phyloP scores from a whole-genome alignment of 1,139 yeast species.

The Yamadazyma spencermartinsiae region DNA sequence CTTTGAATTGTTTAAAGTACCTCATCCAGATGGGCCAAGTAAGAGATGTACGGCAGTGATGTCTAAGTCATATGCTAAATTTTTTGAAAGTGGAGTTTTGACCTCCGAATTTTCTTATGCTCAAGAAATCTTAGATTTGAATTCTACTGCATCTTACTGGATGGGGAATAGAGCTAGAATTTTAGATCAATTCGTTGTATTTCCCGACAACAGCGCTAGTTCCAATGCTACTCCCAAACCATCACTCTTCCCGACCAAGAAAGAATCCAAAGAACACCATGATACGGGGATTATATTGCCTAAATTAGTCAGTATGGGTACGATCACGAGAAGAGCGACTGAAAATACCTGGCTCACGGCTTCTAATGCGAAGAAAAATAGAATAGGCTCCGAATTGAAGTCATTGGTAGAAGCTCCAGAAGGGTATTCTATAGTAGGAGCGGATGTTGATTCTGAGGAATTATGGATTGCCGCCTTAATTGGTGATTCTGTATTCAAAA shows the following conservation, averaged over 20 bases:
- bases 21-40: slow-evolving; percentile 84
- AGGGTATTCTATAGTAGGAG: slow-evolving; percentile 93
- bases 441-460: slow-evolving; percentile 98
- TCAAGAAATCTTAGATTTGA: slow-evolving; percentile 70
- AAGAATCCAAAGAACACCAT: slow-evolving; percentile 22
- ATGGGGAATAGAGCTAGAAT: slow-evolving; percentile 85
- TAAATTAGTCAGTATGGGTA: slow-evolving; percentile 87
- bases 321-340: slow-evolving; percentile 93
- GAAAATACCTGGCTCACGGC: slow-evolving; percentile 98
- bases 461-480: slow-evolving; percentile 96
- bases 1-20: slow-evolving; percentile 63
- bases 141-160: slow-evolving; percentile 90
- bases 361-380: slow-evolving; percentile 79
- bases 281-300: slow-evolving; percentile 80
- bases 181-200: slow-evolving; percentile 81
- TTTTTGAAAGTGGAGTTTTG: slow-evolving; percentile 72
- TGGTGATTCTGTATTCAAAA: slow-evolving; percentile 85
- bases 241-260: slow-evolving; percentile 25
- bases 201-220: slow-evolving; percentile 23
- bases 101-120: slow-evolving; percentile 76
- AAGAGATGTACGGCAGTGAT: slow-evolving; percentile 77
- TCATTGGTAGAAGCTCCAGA: slow-evolving; percentile 83
- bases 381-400: slow-evolving; percentile 93
- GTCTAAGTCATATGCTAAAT: slow-evolving; percentile 70
- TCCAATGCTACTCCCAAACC: slow-evolving; percentile 16